These are phyloP conservation scores for Fremontodendron californicum DNA, from an alignment of 345 rosid genomes.

Conservation along the genomic window DNA sequence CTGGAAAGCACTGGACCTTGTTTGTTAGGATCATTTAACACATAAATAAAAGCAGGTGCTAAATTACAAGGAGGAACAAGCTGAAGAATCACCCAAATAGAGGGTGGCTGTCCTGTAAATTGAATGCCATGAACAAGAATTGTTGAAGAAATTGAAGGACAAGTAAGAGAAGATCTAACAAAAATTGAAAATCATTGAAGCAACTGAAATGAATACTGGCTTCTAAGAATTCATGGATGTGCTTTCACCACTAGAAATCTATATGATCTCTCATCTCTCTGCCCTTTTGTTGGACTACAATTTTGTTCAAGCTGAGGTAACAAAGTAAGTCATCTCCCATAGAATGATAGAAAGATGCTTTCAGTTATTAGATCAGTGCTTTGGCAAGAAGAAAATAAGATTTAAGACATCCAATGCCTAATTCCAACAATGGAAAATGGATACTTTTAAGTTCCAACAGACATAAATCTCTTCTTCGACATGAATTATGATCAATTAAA, in stretches of 20 bases:
- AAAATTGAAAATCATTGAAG: background rate
- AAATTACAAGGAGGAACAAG: background rate
- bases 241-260: background rate
- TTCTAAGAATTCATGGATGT: background rate
- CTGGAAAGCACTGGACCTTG: no score
- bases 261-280: conserved; percentile 48
- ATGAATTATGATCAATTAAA: no score
- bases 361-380: no score
- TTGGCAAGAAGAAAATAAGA: background rate
- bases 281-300: conserved; percentile 37
- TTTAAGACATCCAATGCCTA: background rate
- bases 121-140: background rate
- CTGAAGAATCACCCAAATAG: background rate
- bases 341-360: background rate
- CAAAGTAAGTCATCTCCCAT: conserved; percentile 52
- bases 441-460: no score
- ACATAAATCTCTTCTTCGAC: no score
- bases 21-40: no score
- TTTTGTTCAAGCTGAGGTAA: conserved; percentile 34
- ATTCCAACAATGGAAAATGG: background rate
- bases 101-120: background rate
- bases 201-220: background rate
- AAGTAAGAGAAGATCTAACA: background rate
- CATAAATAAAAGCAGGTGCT: no score
- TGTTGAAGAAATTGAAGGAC: background rate